Conservation (phyloP, 2,329 filamentous ascomycete genomes). For the Ophiostoma perfectum region DNA sequence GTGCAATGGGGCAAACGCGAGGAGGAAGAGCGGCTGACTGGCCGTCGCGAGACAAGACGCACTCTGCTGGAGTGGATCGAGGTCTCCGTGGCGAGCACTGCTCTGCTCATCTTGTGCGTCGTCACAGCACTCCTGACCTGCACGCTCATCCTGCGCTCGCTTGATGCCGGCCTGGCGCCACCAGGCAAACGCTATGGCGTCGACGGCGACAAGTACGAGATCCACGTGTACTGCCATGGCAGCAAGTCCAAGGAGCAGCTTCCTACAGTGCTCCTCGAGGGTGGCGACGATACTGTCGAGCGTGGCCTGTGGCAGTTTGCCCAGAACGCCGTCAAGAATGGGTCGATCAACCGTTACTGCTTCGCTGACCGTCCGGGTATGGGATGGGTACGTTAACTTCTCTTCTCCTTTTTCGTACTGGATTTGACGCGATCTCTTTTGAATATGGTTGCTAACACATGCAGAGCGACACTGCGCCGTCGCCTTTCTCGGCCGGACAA, state of each 20-base stretch:
- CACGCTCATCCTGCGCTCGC: constrained; percentile 70
- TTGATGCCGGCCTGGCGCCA: constrained; percentile 68
- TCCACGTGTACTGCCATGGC: constrained; percentile 83
- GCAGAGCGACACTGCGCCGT: constrained; percentile 78
- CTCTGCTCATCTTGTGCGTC: constrained; percentile 62
- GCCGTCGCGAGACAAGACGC: constrained; percentile 77
- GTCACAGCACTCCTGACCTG: constrained; percentile 70
- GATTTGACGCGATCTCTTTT: neutral
- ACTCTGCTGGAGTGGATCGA: constrained; percentile 78
- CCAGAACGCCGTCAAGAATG: constrained; percentile 67
- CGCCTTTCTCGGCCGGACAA: constrained; percentile 88
- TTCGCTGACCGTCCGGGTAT: constrained; percentile 91
- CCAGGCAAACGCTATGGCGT: constrained; percentile 75
- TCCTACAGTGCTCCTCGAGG: constrained; percentile 84
- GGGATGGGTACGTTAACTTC: constrained; percentile 53
- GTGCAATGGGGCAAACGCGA: constrained; percentile 90
- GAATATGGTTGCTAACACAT: neutral
- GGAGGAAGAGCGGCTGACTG: constrained; percentile 88
- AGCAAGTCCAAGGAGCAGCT: constrained; percentile 55
- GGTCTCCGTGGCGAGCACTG: constrained; percentile 68
- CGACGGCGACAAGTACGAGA: constrained; percentile 74
- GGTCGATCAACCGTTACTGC: constrained; percentile 82
- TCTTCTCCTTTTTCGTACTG: no score
- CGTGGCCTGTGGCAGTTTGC: constrained; percentile 75
- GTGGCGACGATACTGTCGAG: constrained; percentile 73